phyloP scores from a whole-genome alignment of 2,329 filamentous ascomycete species.

The Cryphonectria radicalis region DNA sequence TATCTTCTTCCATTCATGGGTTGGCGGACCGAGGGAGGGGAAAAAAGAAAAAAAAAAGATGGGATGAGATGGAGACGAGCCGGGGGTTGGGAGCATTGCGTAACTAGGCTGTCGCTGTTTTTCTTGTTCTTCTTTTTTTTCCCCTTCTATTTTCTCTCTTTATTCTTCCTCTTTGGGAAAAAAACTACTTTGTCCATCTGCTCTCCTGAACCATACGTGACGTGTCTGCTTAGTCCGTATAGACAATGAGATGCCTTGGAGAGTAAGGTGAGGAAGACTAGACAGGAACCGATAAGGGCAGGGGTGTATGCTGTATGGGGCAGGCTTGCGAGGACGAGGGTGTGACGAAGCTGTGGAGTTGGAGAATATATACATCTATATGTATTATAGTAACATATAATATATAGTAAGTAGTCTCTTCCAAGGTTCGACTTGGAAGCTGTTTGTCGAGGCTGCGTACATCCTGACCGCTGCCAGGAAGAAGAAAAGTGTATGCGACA shows the following conservation, averaged over 20 bases:
- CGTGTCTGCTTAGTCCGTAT: background rate
- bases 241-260: background rate
- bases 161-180: background rate
- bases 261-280: background rate
- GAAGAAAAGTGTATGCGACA: background rate
- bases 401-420: background rate
- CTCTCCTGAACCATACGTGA: background rate
- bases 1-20: background rate
- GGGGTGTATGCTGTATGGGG: background rate
- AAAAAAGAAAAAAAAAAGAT: background rate
- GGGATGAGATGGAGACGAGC: background rate
- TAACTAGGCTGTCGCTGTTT: background rate
- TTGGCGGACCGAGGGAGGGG: background rate
- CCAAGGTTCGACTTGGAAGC: background rate
- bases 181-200: background rate
- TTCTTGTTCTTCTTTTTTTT: background rate
- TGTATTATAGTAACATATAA: background rate
- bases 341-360: background rate
- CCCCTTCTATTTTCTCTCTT: background rate
- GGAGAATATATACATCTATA: background rate
- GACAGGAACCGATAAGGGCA: background rate
- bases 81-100: background rate
- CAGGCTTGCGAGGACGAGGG: background rate
- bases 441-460: background rate
- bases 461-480: background rate